Base-by-base conservation (phyloP, 371 early-diverging fungal species). In the Choanephora cucurbitarum region DNA sequence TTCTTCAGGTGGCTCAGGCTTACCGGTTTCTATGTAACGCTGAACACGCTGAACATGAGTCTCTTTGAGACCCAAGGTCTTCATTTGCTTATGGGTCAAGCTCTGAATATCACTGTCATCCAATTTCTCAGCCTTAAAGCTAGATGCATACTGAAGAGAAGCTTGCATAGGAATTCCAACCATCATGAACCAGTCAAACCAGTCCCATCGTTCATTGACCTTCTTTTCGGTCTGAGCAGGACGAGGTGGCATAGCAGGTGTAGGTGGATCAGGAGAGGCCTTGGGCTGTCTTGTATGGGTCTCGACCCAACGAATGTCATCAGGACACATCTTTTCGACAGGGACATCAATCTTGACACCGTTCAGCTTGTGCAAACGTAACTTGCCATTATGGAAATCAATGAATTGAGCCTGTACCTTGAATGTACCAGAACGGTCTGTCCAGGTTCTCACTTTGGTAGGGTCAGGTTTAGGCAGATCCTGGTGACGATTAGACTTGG, bases 291-390 rank as follows among this genome's bases (percentile, higher is more conserved):
- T 52, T 0, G 31, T 57, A 11, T 48, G 41, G 1, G 56, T 43
- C 23, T 73, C 70, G 11, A 92, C 83, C 69, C 79, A 90, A 18
- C 71, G 75, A n/a, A 88, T 58, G 66, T 95, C 95, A n/a, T 75
- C 83, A 22, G 64, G 63, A 18, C 86, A 84, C 75, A 97, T 88
- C 62, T 96, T 96, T 14, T 91, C 88, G 31, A 94, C 69, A 4
- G 95, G 92, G 1, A 97, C 98, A 48, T 86, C 91, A 64, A 97
- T 96, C 59, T 88, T 94, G 61, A 93, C 94, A 49, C 95, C 95
- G 67, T 97, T 97, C 23, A 87, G 70, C 66, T 97, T 97, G 77
- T 93, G 94, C 47, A 97, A 70, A 23, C 94, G 88, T 24, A 95
- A 88, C 61, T 92, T 91, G 53, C 90, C 92, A 45, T 91, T 87